A percentile compares a stretch with the other conserved stretches of the same genome.
phyloP scores from a whole-genome alignment of 2,329 filamentous ascomycete species.

The Penicillium corylophilum region DNA sequence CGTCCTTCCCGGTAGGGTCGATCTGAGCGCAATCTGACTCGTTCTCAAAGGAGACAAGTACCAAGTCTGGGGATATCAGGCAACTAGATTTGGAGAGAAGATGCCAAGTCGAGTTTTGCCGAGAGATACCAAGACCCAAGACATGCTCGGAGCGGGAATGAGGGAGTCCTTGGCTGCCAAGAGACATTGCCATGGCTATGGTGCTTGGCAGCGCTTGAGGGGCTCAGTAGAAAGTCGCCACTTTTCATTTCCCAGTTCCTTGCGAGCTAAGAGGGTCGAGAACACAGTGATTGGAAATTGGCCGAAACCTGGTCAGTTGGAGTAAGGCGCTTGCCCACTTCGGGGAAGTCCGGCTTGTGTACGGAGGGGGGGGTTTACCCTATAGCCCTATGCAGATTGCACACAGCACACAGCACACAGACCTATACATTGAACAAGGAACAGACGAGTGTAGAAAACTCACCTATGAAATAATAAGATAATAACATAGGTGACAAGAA shows the following conservation, averaged over 20 bases:
- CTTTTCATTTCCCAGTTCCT: background rate
- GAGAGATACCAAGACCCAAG: slow-evolving; percentile 19
- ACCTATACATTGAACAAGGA: background rate
- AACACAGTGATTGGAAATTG: background rate
- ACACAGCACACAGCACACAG: background rate
- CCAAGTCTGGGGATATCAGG: background rate
- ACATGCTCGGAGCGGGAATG: slow-evolving; percentile 25
- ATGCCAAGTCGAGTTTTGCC: slow-evolving; percentile 4
- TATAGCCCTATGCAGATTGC: background rate
- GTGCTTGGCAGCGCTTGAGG: slow-evolving; percentile 17
- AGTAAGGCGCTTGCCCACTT: background rate
- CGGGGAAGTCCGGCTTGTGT: background rate
- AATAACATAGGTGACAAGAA: too few relatives aligned
- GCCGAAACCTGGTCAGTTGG: background rate
- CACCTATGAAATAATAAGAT: too few relatives aligned
- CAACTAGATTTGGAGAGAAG: slow-evolving; percentile 1
- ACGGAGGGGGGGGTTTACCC: background rate
- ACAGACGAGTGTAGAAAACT: too few relatives aligned
- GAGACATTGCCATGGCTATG: slow-evolving; percentile 18
- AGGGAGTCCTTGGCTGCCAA: slow-evolving; percentile 30
- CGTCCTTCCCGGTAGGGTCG: background rate
- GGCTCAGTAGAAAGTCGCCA: slow-evolving; percentile 2
- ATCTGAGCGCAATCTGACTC: background rate
- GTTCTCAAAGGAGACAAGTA: too few relatives aligned
- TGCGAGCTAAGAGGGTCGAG: background rate